These are phyloP conservation scores for Fibroporia radiculosa DNA, from an alignment of 768 basidiomycete species.

Conservation along the genomic window DNA sequence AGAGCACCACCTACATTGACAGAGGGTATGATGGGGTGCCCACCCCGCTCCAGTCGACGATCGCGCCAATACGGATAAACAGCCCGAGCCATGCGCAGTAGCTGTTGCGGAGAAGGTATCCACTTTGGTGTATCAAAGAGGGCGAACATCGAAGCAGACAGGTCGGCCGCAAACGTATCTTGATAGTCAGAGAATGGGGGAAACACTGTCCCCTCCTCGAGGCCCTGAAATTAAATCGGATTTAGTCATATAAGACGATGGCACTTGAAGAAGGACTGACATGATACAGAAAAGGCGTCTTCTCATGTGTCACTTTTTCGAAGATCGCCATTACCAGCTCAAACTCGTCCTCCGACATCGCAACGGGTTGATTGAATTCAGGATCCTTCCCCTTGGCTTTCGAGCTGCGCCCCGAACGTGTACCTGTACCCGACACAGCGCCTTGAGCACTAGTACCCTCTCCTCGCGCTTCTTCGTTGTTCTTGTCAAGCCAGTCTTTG, in stretches of 20 bases:
- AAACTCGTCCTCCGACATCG: constrained; percentile 85
- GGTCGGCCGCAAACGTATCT: constrained; percentile 51
- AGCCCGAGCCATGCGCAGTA: constrained; percentile 62
- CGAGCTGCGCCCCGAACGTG: constrained; percentile 56
- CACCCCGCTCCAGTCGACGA: constrained; percentile 70
- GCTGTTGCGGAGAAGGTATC: constrained; percentile 53
- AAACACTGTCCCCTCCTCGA: constrained; percentile 61
- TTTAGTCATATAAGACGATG: constrained; percentile 2
- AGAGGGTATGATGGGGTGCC: constrained; percentile 77
- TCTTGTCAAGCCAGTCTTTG: constrained; percentile 88
- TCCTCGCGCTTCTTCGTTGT: constrained; percentile 79
- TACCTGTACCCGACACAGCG: constrained; percentile 46
- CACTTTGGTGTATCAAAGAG: constrained; percentile 58
- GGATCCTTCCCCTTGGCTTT: constrained; percentile 85
- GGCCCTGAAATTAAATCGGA: constrained; percentile 31
- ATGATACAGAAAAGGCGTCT: constrained; percentile 83
- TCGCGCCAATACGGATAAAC: constrained; percentile 90
- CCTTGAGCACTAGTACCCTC: constrained; percentile 80
- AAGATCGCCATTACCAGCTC: constrained; percentile 93
- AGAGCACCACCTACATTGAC: constrained; percentile 60
- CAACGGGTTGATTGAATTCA: constrained; percentile 52
- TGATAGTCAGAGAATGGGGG: constrained; percentile 71
- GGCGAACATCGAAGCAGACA: constrained; percentile 61
- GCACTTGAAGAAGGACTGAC: constrained; percentile 38
- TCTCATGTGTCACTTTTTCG: constrained; percentile 86